phyloP scores from a whole-genome alignment of 495 filamentous ascomycete genomes.

The Aspergillus haitiensis region DNA sequence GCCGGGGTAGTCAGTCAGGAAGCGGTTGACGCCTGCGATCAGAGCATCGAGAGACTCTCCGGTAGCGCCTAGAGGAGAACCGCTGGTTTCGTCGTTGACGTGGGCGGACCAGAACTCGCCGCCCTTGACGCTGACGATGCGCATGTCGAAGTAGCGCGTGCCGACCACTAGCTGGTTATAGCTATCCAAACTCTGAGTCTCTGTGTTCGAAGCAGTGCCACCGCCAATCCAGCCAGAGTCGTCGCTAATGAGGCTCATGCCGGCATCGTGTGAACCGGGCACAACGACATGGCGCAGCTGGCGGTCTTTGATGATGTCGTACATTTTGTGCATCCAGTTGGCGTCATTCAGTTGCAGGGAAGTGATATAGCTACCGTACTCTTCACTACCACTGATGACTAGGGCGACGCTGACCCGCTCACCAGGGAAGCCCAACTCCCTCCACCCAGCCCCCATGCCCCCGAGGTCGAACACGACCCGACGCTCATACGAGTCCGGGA shows the following conservation, averaged over 20 bases:
- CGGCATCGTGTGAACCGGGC: not conserved
- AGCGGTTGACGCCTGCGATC: not conserved
- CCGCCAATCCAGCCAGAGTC: not conserved
- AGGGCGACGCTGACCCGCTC: not conserved
- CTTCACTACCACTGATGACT: not conserved
- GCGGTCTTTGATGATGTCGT: not conserved
- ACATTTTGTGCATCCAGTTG: not conserved
- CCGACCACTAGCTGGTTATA: not conserved
- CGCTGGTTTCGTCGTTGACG: not conserved
- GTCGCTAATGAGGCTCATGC: not conserved
- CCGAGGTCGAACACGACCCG: not conserved
- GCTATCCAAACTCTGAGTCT: not conserved
- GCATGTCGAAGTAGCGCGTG: not conserved
- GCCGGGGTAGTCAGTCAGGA: not conserved
- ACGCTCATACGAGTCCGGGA: not conserved
- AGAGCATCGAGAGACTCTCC: not conserved
- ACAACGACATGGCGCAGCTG: not conserved
- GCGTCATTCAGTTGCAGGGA: not conserved
- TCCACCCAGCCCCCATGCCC: not conserved
- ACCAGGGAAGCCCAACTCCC: constrained; percentile 1
- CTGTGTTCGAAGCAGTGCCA: not conserved
- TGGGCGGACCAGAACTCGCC: not conserved
- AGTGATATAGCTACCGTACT: not conserved
- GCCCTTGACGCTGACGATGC: not conserved
- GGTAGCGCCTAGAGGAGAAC: not conserved